These are phyloP conservation scores for Ogataea philodendri DNA, from an alignment of 805 yeast species.

Conservation along the genomic window DNA sequence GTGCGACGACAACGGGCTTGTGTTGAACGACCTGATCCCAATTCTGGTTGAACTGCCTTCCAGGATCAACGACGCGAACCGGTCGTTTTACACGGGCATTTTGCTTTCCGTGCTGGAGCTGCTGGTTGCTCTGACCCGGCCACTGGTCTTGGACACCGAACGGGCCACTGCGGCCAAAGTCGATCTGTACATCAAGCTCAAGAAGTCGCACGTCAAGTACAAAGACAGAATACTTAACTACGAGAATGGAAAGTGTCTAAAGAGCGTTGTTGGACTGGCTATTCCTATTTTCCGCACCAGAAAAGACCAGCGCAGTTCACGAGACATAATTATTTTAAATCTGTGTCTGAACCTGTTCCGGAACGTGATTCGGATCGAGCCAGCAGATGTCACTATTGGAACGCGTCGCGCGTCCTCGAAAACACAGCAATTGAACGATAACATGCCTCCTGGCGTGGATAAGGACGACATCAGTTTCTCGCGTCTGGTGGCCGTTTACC, in stretches of 20 bases:
- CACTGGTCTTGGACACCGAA: conserved; percentile 58
- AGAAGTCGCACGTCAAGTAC: conserved; percentile 65
- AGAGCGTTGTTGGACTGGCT: conserved; percentile 67
- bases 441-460: conserved; percentile 56
- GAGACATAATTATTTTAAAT: conserved; percentile 72
- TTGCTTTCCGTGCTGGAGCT: conserved; percentile 75
- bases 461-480: conserved; percentile 67
- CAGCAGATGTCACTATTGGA: conserved; percentile 54
- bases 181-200: conserved; percentile 55
- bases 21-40: conserved; percentile 67
- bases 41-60: conserved; percentile 67
- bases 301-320: conserved; percentile 55
- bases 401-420: conserved; percentile 38
- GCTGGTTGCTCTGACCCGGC: conserved; percentile 84
- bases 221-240: conserved; percentile 63
- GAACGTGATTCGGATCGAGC: conserved; percentile 76
- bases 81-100: conserved; percentile 52
- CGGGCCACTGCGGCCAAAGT: conserved; percentile 60
- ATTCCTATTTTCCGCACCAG: conserved; percentile 55
- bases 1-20: conserved; percentile 74
- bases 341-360: conserved; percentile 72
- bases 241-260: conserved; percentile 59
- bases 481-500: conserved; percentile 54
- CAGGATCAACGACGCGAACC: conserved; percentile 32
- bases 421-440: conserved; percentile 31